A percentile compares a stretch with the other conserved stretches of the same genome.
These are phyloP conservation scores for Cystofilobasidium bisporidii DNA, from an alignment of 768 basidiomycete species.

Conservation along the genomic window DNA sequence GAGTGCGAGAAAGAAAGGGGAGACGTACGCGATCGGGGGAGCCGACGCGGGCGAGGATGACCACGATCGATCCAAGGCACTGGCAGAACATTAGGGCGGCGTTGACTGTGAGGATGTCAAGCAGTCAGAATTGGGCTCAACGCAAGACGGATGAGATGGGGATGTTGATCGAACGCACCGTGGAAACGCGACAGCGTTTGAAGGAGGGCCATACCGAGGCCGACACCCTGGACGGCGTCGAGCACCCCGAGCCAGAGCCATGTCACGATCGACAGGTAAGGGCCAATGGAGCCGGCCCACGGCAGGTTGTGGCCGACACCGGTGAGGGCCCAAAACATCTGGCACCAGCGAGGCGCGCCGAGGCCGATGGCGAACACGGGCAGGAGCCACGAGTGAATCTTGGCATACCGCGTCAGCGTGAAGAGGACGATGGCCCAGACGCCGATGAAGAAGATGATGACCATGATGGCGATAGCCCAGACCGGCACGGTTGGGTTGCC, in stretches of 20 bases:
- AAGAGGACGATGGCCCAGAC: conserved; percentile 69
- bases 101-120: conserved; percentile 48
- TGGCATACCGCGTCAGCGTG: conserved; percentile 65
- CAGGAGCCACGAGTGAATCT: conserved; percentile 88
- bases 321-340: conserved; percentile 89
- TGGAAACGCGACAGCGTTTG: conserved; percentile 26
- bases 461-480: conserved; percentile 69
- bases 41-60: conserved; percentile 87
- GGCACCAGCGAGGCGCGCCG: conserved; percentile 90
- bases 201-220: conserved; percentile 65
- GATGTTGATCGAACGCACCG: not conserved
- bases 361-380: conserved; percentile 92
- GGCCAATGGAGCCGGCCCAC: conserved; percentile 72
- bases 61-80: conserved; percentile 76
- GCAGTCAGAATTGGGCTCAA: not conserved
- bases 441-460: conserved; percentile 72
- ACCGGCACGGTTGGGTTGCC: conserved; percentile 60
- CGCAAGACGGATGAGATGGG: too few relatives aligned
- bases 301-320: conserved; percentile 86
- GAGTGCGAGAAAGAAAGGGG: not conserved
- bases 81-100: conserved; percentile 85
- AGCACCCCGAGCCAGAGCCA: conserved; percentile 95
- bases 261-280: conserved; percentile 54
- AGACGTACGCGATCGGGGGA: conserved; percentile 57
- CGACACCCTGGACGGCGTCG: conserved; percentile 88